These are phyloP conservation scores for Talaromyces sp. DNA, from an alignment of 2,329 filamentous ascomycete species.

Conservation along the genomic window DNA sequence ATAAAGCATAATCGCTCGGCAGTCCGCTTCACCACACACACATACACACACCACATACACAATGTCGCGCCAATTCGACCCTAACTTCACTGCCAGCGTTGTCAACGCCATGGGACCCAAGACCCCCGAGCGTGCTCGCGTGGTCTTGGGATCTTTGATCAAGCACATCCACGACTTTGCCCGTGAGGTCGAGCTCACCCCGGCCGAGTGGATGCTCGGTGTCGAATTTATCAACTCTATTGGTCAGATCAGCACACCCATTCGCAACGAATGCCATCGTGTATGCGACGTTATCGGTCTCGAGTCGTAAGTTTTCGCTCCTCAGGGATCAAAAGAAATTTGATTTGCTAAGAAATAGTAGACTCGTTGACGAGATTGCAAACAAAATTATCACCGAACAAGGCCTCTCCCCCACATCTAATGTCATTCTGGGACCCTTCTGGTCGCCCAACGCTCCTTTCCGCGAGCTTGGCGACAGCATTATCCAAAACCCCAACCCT, in stretches of 20 bases:
- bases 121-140: constrained; percentile 60
- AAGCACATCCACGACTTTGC: constrained; percentile 74
- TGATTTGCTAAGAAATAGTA: constrained; percentile 38
- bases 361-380: constrained; percentile 75
- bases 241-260: constrained; percentile 64
- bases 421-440: constrained; percentile 73
- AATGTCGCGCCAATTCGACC: constrained; percentile 57
- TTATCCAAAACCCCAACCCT: constrained; percentile 59
- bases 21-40: not conserved
- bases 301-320: constrained; percentile 49
- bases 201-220: constrained; percentile 72
- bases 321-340: not conserved
- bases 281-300: constrained; percentile 71
- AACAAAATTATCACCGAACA: constrained; percentile 63
- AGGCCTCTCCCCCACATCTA: constrained; percentile 64
- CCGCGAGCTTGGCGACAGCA: constrained; percentile 62
- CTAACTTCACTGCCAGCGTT: constrained; percentile 70
- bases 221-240: constrained; percentile 73
- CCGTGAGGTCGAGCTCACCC: constrained; percentile 71
- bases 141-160: constrained; percentile 63
- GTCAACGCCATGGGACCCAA: constrained; percentile 70
- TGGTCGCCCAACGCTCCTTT: constrained; percentile 73
- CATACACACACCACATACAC: not conserved
- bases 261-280: constrained; percentile 70
- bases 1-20: not conserved